Evolutionary conservation across 805 yeast species (phyloP).

Genomic region (Pichia pseudocactophila): DNA sequence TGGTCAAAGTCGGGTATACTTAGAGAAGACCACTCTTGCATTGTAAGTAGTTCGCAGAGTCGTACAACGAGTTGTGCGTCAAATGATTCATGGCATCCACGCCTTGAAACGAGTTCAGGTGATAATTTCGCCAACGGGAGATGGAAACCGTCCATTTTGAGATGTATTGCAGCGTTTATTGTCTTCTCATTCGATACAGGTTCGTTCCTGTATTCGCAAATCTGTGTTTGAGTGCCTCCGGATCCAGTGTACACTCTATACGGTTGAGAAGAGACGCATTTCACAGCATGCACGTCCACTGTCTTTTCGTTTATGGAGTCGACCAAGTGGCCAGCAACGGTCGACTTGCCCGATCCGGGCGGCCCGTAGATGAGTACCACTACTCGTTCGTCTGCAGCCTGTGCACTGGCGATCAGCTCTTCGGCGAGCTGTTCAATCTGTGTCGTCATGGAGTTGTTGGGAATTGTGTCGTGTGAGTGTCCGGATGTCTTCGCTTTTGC

Average conservation of each 20-base stretch:
- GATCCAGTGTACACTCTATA: not conserved
- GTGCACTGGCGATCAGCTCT: not conserved
- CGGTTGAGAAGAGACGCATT: not conserved
- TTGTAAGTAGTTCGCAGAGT: constrained; percentile 26
- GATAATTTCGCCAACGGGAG: constrained; percentile 40
- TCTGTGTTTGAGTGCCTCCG: constrained; percentile 1
- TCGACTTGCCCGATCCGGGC: constrained; percentile 84
- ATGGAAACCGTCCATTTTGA: constrained; percentile 78
- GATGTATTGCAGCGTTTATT: constrained; percentile 32
- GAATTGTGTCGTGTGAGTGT: too few species aligned
- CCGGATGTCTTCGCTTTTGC: too few species aligned
- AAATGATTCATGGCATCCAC: constrained; percentile 87
- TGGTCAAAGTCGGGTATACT: constrained; percentile 71
- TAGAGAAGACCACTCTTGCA: constrained; percentile 15
- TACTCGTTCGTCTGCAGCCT: constrained; percentile 25
- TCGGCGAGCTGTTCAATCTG: not conserved
- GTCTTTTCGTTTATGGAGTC: constrained; percentile 11
- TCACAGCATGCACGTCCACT: not conserved
- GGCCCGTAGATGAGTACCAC: constrained; percentile 60
- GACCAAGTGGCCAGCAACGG: constrained; percentile 44
- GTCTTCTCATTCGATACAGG: not conserved
- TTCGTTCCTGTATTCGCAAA: constrained; percentile 2
- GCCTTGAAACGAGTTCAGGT: constrained; percentile 46
- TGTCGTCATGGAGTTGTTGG: not conserved
- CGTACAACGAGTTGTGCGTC: constrained; percentile 44